A percentile compares a stretch with the other conserved stretches of the same genome.
Conservation (phyloP, 768 basidiomycete species). For the Leccinum ochraceum region DNA sequence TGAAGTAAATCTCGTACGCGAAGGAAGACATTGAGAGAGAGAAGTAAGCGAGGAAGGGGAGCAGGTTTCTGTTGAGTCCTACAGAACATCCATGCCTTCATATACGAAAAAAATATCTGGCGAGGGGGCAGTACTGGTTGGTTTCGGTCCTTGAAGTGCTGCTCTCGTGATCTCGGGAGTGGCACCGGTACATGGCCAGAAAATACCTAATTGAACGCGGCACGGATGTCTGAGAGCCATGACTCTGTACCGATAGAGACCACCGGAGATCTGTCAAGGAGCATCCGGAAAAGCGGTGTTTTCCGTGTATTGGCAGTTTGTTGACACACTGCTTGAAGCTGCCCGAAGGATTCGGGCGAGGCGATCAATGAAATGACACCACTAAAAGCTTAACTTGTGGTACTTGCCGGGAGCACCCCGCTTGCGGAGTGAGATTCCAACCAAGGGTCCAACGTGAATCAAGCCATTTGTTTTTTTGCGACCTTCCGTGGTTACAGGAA, state of each 20-base stretch:
- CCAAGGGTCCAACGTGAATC: constrained; percentile 1
- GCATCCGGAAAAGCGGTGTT: constrained; percentile 16
- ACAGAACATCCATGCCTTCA: constrained; percentile 23
- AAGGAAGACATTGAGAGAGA: constrained; percentile 33
- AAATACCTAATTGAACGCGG: constrained; percentile 49
- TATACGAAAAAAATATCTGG: constrained; percentile 26
- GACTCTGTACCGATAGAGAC: constrained; percentile 14
- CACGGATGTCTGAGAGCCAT: constrained; percentile 40
- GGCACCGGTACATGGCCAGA: constrained; percentile 48
- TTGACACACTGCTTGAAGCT: constrained; percentile 13
- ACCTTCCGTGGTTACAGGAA: not conserved
- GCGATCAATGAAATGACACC: constrained; percentile 23
- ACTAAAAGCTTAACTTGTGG: constrained; percentile 29
- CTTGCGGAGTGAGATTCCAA: constrained; percentile 6
- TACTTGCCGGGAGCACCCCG: constrained; percentile 24
- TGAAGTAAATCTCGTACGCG: constrained; percentile 65
- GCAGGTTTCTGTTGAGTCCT: constrained; percentile 4
- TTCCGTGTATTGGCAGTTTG: constrained; percentile 6
- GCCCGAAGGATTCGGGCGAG: constrained; percentile 12
- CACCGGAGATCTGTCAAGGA: constrained; percentile 20
- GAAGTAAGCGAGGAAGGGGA: not conserved
- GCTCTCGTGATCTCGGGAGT: constrained; percentile 50
- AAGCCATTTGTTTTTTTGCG: constrained; percentile 3
- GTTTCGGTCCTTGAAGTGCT: constrained; percentile 22
- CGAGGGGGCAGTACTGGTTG: constrained; percentile 30